Evolutionary conservation across 1,139 yeast genomes (phyloP), one percentile per base, ranked within the genome.

Genomic region (Lodderomyces metapsilosis): DNA sequence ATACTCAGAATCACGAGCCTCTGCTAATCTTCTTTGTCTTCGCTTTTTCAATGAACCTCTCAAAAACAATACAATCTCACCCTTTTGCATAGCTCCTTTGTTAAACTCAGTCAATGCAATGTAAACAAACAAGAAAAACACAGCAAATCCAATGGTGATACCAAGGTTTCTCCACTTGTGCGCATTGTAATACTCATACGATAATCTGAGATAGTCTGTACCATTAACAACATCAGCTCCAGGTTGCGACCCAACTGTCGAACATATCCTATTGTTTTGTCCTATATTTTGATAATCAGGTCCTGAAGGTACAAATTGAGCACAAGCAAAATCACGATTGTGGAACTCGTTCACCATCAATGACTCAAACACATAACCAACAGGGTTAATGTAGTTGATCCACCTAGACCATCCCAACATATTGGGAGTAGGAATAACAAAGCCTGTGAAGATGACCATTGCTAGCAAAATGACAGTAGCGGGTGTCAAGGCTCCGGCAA

Each of bases 121-220:
- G 56, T 84, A 84, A 17, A 78, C 33, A 37, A 51, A 52, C 41
- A 83, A 64, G 61, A 84, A 83, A 61, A 82, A 75, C 18, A 80
- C 41, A 27, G 66, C 62, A 54, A 76, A 86, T 1, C 72, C 88
- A 46, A 82, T 43, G 33, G 75, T 64, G 51, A 88, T 82, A 59
- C 95, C 96, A 48, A 80, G 78, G 55, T 88, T 84, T 66, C 96
- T 80, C 96, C 96, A 88, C 57, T 78, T 77, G 59, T 88, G 91
- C 8, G 66, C 45, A 50, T 76, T 72, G 35, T 59, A 55, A 61
- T 84, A 88, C 11, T 57, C 50, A 57, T 63, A 82, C 2, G 81
- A 58, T n/a, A 52, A 47, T 4, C 50, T 53, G 37, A 88, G 49
- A 57, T 80, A 88, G 20, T 53, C 65, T 40, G 80, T 73, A 57